Conservation (phyloP, 139 green algal genomes). For the Picochlorum sp. region DNA sequence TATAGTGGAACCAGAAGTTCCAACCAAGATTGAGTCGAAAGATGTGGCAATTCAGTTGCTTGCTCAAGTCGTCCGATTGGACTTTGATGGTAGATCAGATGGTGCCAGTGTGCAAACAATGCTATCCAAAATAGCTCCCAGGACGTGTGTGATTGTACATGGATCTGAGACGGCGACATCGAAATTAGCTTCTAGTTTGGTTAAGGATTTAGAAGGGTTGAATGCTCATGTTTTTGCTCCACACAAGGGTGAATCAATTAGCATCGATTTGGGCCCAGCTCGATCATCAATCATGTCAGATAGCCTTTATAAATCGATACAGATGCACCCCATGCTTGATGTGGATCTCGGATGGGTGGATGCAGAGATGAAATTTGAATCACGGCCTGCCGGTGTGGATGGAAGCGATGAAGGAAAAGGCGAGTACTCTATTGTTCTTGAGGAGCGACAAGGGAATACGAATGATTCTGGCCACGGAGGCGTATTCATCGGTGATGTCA, state of each 20-base stretch:
- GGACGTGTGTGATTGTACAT: slow-evolving; percentile 44
- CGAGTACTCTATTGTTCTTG: background rate
- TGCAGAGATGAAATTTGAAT: slow-evolving; percentile 4
- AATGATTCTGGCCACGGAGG: slow-evolving; percentile 24
- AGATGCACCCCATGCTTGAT: slow-evolving; percentile 28
- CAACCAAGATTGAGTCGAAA: slow-evolving; percentile 56
- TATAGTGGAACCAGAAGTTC: slow-evolving; percentile 14
- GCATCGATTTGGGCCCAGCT: slow-evolving; percentile 18
- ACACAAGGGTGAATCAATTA: slow-evolving; percentile 19
- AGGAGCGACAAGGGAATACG: background rate
- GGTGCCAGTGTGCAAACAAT: slow-evolving; percentile 47
- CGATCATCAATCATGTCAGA: slow-evolving; percentile 32
- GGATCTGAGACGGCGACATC: slow-evolving; percentile 24
- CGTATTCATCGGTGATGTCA: slow-evolving; percentile 53
- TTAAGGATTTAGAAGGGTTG: slow-evolving; percentile 32
- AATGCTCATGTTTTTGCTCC: slow-evolving; percentile 25
- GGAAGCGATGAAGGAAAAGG: background rate
- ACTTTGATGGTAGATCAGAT: slow-evolving; percentile 56
- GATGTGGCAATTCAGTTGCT: slow-evolving; percentile 32
- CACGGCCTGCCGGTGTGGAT: background rate
- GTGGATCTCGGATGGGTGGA: slow-evolving; percentile 52
- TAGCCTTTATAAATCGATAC: slow-evolving; percentile 23
- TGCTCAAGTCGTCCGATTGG: slow-evolving; percentile 42
- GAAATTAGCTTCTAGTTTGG: slow-evolving; percentile 25
- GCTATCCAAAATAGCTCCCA: slow-evolving; percentile 48